A percentile compares a stretch with the other conserved stretches of the same genome.
phyloP scores from a whole-genome alignment of 2,329 filamentous ascomycete genomes.

The Metarhizium album region DNA sequence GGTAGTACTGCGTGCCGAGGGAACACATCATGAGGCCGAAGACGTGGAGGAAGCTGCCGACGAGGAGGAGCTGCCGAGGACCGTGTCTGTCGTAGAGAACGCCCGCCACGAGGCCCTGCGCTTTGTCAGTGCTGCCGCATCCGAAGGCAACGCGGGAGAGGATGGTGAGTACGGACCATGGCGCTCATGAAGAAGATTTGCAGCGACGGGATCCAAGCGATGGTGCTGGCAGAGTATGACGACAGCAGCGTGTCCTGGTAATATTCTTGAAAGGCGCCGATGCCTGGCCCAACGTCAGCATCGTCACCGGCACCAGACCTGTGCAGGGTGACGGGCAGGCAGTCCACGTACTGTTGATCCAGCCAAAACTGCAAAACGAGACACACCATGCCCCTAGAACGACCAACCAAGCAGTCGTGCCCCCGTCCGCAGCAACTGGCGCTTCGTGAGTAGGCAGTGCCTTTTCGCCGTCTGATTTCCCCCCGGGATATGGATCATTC shows the following conservation, averaged over 20 bases:
- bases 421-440: constrained; percentile 13
- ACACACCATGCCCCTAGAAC: constrained; percentile 21
- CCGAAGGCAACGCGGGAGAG: not conserved
- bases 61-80: constrained; percentile 38
- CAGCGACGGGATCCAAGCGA: constrained; percentile 46
- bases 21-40: constrained; percentile 50
- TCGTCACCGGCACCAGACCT: not conserved
- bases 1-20: constrained; percentile 26
- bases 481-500: not conserved
- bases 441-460: not conserved
- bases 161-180: constrained; percentile 5
- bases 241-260: constrained; percentile 33
- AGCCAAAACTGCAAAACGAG: constrained; percentile 22
- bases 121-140: not conserved
- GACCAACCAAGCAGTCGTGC: constrained; percentile 17
- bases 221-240: constrained; percentile 34
- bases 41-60: constrained; percentile 40
- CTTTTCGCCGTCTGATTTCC: constrained; percentile 1
- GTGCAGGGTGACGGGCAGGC: not conserved
- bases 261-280: constrained; percentile 42
- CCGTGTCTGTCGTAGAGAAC: constrained; percentile 49
- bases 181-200: constrained; percentile 40
- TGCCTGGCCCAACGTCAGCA: constrained; percentile 8
- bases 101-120: constrained; percentile 45
- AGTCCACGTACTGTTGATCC: constrained; percentile 14